Percentiles rank a stretch among this genome's conserved stretches.
Conservation (phyloP, 495 filamentous ascomycete species). For the Trichoderma asperelloides region DNA sequence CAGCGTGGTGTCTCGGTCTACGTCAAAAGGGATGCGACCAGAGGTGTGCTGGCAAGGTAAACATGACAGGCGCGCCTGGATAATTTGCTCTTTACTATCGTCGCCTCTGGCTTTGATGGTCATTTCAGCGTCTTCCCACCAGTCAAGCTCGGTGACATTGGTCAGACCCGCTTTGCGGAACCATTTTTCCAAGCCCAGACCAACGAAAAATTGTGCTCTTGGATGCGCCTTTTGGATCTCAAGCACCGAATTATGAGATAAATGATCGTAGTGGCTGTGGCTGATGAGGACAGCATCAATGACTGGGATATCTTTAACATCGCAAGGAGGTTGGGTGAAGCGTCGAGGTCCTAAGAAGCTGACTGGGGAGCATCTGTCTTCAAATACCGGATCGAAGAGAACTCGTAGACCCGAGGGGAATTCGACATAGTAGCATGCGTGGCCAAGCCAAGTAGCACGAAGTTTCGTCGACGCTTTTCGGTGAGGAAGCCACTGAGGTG, state of each 20-base stretch:
- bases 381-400: constrained; percentile 93
- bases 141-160: constrained; percentile 83
- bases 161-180: constrained; percentile 58
- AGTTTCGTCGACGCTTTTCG: constrained; percentile 47
- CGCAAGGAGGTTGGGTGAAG: constrained; percentile 70
- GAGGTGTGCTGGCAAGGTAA: constrained; percentile 82
- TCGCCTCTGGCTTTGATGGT: constrained; percentile 33
- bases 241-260: constrained; percentile 65
- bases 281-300: constrained; percentile 88
- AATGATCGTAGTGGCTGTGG: constrained; percentile 91
- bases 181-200: constrained; percentile 82
- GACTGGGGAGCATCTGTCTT: constrained; percentile 74
- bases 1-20: constrained; percentile 50
- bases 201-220: constrained; percentile 79
- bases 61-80: constrained; percentile 69
- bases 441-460: constrained; percentile 92
- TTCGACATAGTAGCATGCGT: constrained; percentile 90
- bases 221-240: constrained; percentile 65
- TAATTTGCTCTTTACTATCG: constrained; percentile 26
- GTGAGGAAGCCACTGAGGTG: constrained; percentile 59
- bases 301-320: constrained; percentile 67
- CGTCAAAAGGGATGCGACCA: constrained; percentile 59
- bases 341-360: constrained; percentile 66
- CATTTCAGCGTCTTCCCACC: constrained; percentile 84
- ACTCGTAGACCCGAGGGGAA: constrained; percentile 86